Base-by-base conservation (phyloP, 202 grass and related monocot species). In the Cymbopogon flexuosus region DNA sequence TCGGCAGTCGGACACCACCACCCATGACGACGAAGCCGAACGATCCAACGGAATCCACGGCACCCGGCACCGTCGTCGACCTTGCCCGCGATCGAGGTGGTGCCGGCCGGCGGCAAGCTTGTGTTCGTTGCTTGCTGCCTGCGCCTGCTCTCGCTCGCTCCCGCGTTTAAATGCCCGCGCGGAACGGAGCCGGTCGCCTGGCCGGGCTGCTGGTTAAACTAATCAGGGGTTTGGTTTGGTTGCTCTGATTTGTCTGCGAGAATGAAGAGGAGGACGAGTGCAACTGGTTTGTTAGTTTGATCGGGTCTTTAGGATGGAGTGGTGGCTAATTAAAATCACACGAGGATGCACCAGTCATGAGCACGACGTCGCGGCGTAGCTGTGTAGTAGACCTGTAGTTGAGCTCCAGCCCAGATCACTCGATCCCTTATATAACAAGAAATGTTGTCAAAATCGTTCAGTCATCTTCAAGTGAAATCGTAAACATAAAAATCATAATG, bases 281-380 rank as follows among this genome's bases (percentile, higher is more conserved):
- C 60, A 43, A 77, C 58, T 68, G 65, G 65, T 15, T 51, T 51
- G 10, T 52, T 71, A 0, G 30, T 82, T 82, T 82, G 87, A 89
- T 89, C 61, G 41, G 10, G 87, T 85, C 81, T 79, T 60, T 36
- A 27, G 18, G 11, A 27, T 35, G 77, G 1, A 51, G 4, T 16
- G 47, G 47, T 49, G 46, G 46, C 1, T 51, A 51, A 51, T 51
- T 51, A 51, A 18, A 51, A 51, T 51, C 15, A 18, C 47, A 18
- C 1, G 15, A 51, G 3, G 47, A 6, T 5, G 47, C 7, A 36
- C 5, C 45, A 18, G 47, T 51, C 47, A 18, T 18, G 47, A 51
- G 47, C 47, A 51, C 47, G 47, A 51, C 5, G 47, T 5, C 47
- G 1, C 15, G 37, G 37, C 37, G 37, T 36, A 36, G 37, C 37